phyloP scores from a whole-genome alignment of 2,329 filamentous ascomycete species.

The Stemphylium beticola region DNA sequence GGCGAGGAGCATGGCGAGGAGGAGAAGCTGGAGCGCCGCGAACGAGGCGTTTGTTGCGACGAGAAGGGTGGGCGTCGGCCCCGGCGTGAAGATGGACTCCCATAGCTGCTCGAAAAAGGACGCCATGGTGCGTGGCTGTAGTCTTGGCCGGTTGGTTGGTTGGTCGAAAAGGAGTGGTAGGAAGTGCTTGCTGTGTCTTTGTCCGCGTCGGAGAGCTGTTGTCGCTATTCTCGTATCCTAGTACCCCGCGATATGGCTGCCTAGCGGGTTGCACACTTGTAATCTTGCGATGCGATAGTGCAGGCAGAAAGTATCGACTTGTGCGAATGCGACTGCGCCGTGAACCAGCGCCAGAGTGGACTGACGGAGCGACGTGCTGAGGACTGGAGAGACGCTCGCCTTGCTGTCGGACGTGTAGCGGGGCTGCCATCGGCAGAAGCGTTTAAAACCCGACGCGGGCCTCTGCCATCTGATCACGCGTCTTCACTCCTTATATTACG shows the following conservation, averaged over 20 bases:
- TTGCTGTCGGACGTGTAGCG: constrained; percentile 22
- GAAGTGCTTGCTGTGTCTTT: background rate
- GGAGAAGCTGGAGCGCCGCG: constrained; percentile 79
- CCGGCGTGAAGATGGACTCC: constrained; percentile 92
- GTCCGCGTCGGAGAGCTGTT: constrained; percentile 16
- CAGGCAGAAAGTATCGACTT: constrained; percentile 4
- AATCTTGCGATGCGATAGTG: constrained; percentile 12
- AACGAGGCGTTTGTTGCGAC: constrained; percentile 91
- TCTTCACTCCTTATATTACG: constrained; percentile 19
- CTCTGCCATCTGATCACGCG: constrained; percentile 20
- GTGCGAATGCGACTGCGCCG: constrained; percentile 16
- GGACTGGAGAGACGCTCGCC: constrained; percentile 12
- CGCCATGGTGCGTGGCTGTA: constrained; percentile 39
- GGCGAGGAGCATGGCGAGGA: constrained; percentile 75
- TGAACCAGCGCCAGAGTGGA: constrained; percentile 23
- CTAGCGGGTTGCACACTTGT: constrained; percentile 28
- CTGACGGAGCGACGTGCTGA: constrained; percentile 18
- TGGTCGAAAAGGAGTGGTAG: background rate
- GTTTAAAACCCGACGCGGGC: constrained; percentile 8
- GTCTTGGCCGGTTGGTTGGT: background rate
- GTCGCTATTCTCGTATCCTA: constrained; percentile 8
- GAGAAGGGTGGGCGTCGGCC: constrained; percentile 85
- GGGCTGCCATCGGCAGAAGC: constrained; percentile 24
- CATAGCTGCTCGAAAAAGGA: constrained; percentile 76
- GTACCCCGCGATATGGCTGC: constrained; percentile 28